These are phyloP conservation scores for Larix sibirica DNA, from an alignment of 83 land plant genomes.

Conservation along the genomic window DNA sequence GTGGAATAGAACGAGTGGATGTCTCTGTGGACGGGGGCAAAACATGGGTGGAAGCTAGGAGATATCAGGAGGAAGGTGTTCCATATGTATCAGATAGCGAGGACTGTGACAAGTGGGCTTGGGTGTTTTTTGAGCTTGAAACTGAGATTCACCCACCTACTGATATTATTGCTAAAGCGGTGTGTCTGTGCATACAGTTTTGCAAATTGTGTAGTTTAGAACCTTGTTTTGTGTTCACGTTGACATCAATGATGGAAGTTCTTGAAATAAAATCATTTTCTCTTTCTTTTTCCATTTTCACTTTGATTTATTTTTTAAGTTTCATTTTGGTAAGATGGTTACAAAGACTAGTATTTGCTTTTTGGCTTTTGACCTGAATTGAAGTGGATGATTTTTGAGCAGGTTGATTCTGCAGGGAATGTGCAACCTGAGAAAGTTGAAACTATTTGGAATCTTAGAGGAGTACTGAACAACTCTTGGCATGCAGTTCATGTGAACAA, in stretches of 20 bases:
- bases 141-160: conserved; percentile 49
- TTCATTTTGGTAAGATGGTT: neutral
- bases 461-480: conserved; percentile 94
- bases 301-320: neutral
- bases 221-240: neutral
- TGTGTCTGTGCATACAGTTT: conserved; percentile 29
- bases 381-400: conserved; percentile 10
- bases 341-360: neutral
- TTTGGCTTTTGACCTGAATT: neutral
- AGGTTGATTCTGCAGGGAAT: conserved; percentile 93
- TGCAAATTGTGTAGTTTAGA: neutral
- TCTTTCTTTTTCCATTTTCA: neutral
- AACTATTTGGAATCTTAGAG: conserved; percentile 94
- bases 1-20: conserved; percentile 97
- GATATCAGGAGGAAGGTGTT: conserved; percentile 41
- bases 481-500: conserved; percentile 57
- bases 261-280: neutral
- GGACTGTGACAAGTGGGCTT: conserved; percentile 81
- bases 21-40: conserved; percentile 91
- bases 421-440: conserved; percentile 91
- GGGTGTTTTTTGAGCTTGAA: conserved; percentile 79
- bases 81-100: conserved; percentile 50
- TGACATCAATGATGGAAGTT: too few species aligned
- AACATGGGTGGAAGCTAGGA: conserved; percentile 87
- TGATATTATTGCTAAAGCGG: conserved; percentile 91